Percentiles rank a stretch among this genome's conserved stretches.
Evolutionary conservation across 2,329 filamentous ascomycete genomes (phyloP).

Genomic region (Pseudopyrenochaeta lycopersici): DNA sequence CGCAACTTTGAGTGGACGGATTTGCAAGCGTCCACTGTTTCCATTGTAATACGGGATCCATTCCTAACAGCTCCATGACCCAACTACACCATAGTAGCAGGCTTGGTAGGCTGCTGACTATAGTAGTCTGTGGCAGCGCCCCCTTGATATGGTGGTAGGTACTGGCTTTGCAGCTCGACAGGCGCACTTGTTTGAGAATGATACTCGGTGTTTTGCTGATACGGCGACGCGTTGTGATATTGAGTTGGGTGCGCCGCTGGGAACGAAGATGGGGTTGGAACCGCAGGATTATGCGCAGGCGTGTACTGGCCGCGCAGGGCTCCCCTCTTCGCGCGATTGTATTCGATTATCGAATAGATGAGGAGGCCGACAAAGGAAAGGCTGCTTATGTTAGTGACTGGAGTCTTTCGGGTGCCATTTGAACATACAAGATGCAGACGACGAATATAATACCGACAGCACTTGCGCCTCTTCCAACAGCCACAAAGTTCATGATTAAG

Average conservation of each 20-base stretch:
- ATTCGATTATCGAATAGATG: slow-evolving; percentile 50
- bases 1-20: too few relatives aligned
- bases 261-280: slow-evolving; percentile 18
- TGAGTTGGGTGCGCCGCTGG: slow-evolving; percentile 21
- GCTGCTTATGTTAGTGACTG: slow-evolving; percentile 29
- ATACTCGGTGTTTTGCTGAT: slow-evolving; percentile 38
- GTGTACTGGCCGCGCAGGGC: slow-evolving; percentile 44
- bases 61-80: background rate
- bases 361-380: slow-evolving; percentile 49
- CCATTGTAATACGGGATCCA: background rate
- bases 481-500: slow-evolving; percentile 43
- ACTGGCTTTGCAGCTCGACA: slow-evolving; percentile 25
- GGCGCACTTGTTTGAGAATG: slow-evolving; percentile 26
- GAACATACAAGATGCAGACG: slow-evolving; percentile 46
- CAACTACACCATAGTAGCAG: slow-evolving; percentile 35
- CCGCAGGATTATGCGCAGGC: slow-evolving; percentile 40
- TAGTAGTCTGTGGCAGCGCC: slow-evolving; percentile 33
- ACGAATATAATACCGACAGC: slow-evolving; percentile 35
- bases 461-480: slow-evolving; percentile 29
- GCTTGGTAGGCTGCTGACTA: slow-evolving; percentile 33
- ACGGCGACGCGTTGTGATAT: slow-evolving; percentile 24
- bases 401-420: background rate
- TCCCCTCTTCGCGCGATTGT: slow-evolving; percentile 48
- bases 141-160: slow-evolving; percentile 28
- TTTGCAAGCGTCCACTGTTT: background rate